Base-by-base conservation (phyloP, 2,329 filamentous ascomycete genomes). In the Cladosporium sp. region DNA sequence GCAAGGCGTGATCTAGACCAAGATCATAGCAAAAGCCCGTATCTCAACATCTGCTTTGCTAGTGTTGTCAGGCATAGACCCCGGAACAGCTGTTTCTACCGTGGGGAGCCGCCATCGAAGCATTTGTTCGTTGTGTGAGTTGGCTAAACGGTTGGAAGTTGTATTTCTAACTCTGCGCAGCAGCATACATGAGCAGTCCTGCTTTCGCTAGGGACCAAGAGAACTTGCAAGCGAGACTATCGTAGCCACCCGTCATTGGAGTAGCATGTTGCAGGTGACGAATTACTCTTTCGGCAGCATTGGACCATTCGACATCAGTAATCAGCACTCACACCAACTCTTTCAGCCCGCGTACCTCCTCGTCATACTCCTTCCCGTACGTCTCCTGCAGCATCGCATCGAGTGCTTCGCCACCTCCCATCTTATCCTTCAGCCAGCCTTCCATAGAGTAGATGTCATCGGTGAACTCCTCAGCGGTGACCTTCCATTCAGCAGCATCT, bases 301-400 rank as follows among this genome's bases (percentile, higher is more conserved):
- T 30, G 15, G 8, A 18, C 12, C 24, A 18, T 26, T n/a, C 26
- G 14, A 30, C n/a, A 21, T 47, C n/a, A n/a, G 3, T 5, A 24
- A 18, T 24, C 18, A 30, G 38, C 28, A 36, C 0, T 69, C 60
- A 70, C 14, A 58, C 51, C 61, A 73, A 68, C 67, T 83, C 84
- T 30, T 77, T 76, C 68, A 87, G 75, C 8, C 83, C 81, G 57
- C 81, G 80, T 47, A 83, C 84, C 65, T 88, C 85, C 65, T 83
- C 76, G 64, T 81, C 82, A 71, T 81, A 86, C 70, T 87, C 84
- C 26, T 81, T 81, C 10, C 82, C 84, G 69, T 87, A 88, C 59
- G 79, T 80, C 54, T 79, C 77, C 63, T 76, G 78, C 71, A 81
- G 79, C 18, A 85, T 73, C 3, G 68, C 70, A n/a, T 77, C 70